phyloP scores from a whole-genome alignment of 2,329 filamentous ascomycete species.

The Alternaria postmessia region DNA sequence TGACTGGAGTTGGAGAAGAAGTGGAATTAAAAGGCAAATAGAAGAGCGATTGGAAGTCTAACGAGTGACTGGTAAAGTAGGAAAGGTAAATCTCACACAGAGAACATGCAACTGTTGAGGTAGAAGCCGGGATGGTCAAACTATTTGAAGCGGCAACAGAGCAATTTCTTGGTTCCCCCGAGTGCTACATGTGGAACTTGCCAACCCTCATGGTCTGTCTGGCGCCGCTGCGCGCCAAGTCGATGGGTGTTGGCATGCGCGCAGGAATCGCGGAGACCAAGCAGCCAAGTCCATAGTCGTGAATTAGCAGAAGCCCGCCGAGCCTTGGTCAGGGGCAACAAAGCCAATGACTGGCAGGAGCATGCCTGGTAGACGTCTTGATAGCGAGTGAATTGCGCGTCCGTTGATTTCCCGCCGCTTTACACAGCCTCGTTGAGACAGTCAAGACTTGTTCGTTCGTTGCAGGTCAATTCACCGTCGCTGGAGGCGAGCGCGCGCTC shows the following conservation, averaged over 20 bases:
- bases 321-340: conserved; percentile 47
- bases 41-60: conserved; percentile 37
- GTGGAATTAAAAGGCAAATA: conserved; percentile 39
- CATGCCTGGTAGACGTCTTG: conserved; percentile 9
- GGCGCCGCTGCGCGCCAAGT: conserved; percentile 43
- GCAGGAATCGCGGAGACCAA: conserved; percentile 42
- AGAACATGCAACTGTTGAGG: conserved; percentile 33
- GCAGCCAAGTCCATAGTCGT: conserved; percentile 33
- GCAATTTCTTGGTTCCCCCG: conserved; percentile 38
- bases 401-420: conserved; percentile 4
- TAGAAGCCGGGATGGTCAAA: conserved; percentile 25
- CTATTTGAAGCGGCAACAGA: conserved; percentile 44
- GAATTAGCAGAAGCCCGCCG: conserved; percentile 41
- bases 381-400: conserved; percentile 19
- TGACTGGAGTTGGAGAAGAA: conserved; percentile 28
- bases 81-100: conserved; percentile 37
- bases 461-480: background rate
- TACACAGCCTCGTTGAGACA: conserved; percentile 17
- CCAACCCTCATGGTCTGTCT: conserved; percentile 46
- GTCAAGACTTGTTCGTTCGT: conserved; percentile 2
- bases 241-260: conserved; percentile 38
- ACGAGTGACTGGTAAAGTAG: conserved; percentile 49
- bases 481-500: background rate
- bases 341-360: conserved; percentile 26
- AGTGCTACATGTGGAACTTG: conserved; percentile 47